These are phyloP conservation scores for Thielaviopsis populi DNA, from an alignment of 2,329 filamentous ascomycete genomes.

Conservation along the genomic window DNA sequence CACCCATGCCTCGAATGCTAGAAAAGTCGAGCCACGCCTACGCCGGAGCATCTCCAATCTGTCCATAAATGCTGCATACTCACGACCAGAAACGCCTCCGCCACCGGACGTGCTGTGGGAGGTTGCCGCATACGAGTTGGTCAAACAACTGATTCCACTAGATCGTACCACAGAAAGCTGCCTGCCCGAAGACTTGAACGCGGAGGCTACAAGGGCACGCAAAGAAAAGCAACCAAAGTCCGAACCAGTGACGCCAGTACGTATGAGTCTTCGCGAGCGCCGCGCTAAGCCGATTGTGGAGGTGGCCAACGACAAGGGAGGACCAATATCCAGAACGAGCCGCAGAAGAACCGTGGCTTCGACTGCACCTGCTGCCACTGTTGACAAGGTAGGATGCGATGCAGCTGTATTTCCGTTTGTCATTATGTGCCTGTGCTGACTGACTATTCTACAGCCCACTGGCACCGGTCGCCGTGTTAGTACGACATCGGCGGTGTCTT, in stretches of 20 bases:
- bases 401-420: neutral
- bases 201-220: conserved; percentile 46
- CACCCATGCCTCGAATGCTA: conserved; percentile 75
- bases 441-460: neutral
- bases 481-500: conserved; percentile 28
- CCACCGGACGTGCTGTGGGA: conserved; percentile 76
- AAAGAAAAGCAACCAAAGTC: conserved; percentile 46
- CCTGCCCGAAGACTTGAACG: conserved; percentile 62
- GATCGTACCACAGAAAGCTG: conserved; percentile 63
- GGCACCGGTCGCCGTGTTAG: conserved; percentile 33
- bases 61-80: conserved; percentile 25
- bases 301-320: conserved; percentile 31
- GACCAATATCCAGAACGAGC: conserved; percentile 25
- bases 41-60: conserved; percentile 43
- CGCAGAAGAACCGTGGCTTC: conserved; percentile 45
- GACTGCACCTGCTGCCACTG: conserved; percentile 19
- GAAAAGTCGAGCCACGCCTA: conserved; percentile 54
- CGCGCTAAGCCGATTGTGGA: conserved; percentile 43
- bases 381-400: conserved; percentile 27
- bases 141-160: conserved; percentile 64
- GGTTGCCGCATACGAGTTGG: conserved; percentile 67
- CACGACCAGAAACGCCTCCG: conserved; percentile 45
- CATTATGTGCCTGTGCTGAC: neutral
- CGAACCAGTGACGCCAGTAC: conserved; percentile 25
- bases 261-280: conserved; percentile 60